Base-by-base conservation (phyloP, 208 protist genomes). In the Crithidia mellificae region DNA sequence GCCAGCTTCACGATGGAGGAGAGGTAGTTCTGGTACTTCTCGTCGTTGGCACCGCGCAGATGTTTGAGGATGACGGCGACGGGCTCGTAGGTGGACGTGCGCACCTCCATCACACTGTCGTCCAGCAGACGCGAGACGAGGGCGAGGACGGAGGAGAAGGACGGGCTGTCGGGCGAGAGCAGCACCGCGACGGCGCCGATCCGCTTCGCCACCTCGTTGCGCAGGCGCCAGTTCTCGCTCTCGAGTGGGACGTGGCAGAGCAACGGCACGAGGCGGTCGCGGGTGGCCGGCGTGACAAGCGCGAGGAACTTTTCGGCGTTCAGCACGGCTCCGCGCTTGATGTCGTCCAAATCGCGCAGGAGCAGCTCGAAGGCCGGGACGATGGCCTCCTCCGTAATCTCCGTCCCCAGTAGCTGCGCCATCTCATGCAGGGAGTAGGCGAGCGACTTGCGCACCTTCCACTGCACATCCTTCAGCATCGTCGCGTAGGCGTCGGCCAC, bases 261-360 rank as follows among this genome's bases (percentile, higher is more conserved):
- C 20, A 89, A 46, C 19, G 80, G 78, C 3, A 98, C 81, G 44
- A 97, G 92, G 7, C 77, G 56, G 39, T 95, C 81, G 14, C 85
- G 78, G 7, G 72, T 85, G 27, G 56, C 64, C 30, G 80, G 64
- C 0, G 78, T 74, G 17, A 98, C 77, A 34, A 88, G 59, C 17
- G 78, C 61, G 15, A 98, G 72, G 53, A 98, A 97, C 39, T 80
- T 68, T 39, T 92, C 80, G 25, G 86, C 79, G 71, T 96, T 81
- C 47, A 87, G 72, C 30, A 98, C 85, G 38, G 95, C 92, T 20
- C 95, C 96, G 14, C 98, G 77, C 72, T 96, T 96, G 59, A 99
- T 96, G 67, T 98, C 96, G 65, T 99, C 97, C n/a, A 98, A 72
- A 81, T 98, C 96, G 32, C 93, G 83, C 61, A 99, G 80, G 61